Base-by-base conservation (phyloP, 805 yeast genomes). In the Sungouiella blattae region DNA sequence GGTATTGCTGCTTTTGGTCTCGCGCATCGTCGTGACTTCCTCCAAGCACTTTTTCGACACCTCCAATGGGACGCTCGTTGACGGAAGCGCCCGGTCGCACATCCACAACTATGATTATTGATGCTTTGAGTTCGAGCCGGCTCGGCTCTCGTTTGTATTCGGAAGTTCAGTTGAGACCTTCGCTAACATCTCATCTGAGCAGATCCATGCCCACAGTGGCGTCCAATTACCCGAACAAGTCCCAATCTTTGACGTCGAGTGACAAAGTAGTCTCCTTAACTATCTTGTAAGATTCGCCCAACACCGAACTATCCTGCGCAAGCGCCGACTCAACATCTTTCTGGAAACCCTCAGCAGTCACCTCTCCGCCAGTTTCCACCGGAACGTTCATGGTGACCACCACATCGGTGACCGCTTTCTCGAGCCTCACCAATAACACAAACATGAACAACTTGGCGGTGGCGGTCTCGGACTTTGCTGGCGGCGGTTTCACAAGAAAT, bases 341-440 rank as follows among this genome's bases (percentile, higher is more conserved):
- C 20, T 38, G 28, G 18, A 41, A 44, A 13, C 20, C 26, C 17
- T 40, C 40, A 11, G 37, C 33, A 9, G 35, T 37, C 18, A 47
- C 33, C 11, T 30, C 40, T n/a, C n/a, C n/a, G 2, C 38, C 46
- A 6, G 27, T 24, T 15, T 39, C 42, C n/a, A 43, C 36, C 7
- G 86, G 85, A 2, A 80, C 67, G 44, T 82, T 81, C 49, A 74
- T 67, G 3, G 83, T 70, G 11, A 84, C 53, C 26, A 83, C 51
- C 3, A 80, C 64, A 57, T 85, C 95, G 0, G 89, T 79, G 2
- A 60, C 61, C 1, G 62, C 75, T 32, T 67, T 67, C 8, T 52
- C 44, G 17, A 83, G 46, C 36, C 89, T 63, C 22, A 83, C 58
- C 28, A 85, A 53, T 0, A 78, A 82, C n/a, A 82, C 46, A 11